phyloP scores from a whole-genome alignment of 169 alveolate genomes.

The Cryptosporidium xiaoi region DNA sequence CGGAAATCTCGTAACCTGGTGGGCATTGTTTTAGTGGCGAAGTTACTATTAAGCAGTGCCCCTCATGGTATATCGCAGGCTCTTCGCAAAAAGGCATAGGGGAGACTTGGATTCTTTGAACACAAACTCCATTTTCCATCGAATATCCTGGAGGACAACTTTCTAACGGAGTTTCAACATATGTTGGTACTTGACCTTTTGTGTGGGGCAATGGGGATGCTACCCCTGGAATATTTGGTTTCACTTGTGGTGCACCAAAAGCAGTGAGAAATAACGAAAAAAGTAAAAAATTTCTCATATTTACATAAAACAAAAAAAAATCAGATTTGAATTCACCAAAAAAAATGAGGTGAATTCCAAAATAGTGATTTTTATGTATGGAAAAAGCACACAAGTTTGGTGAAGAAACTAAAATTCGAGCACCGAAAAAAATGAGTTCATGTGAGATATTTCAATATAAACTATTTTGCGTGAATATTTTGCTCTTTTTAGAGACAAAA shows the following conservation, averaged over 20 bases:
- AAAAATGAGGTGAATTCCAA: slow-evolving; percentile 55
- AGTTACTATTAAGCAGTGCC: slow-evolving; percentile 63
- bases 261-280: slow-evolving; percentile 35
- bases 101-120: slow-evolving; percentile 65
- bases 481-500: slow-evolving; percentile 9
- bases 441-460: not conserved
- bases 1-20: slow-evolving; percentile 72
- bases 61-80: slow-evolving; percentile 72
- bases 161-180: slow-evolving; percentile 73
- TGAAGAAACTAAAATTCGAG: slow-evolving; percentile 45
- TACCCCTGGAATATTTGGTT: slow-evolving; percentile 70
- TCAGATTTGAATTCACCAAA: not conserved
- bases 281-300: slow-evolving; percentile 29
- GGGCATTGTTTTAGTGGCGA: slow-evolving; percentile 73
- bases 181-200: slow-evolving; percentile 73
- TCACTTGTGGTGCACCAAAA: slow-evolving; percentile 64
- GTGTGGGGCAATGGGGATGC: slow-evolving; percentile 74
- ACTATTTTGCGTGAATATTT: slow-evolving; percentile 9
- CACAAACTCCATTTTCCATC: slow-evolving; percentile 74
- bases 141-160: slow-evolving; percentile 74
- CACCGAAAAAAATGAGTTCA: not conserved
- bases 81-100: slow-evolving; percentile 71
- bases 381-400: not conserved
- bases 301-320: not conserved
- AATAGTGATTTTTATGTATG: slow-evolving; percentile 15